Conservation (phyloP, 116 monocot species). For the Papilionanthe hybrid region DNA sequence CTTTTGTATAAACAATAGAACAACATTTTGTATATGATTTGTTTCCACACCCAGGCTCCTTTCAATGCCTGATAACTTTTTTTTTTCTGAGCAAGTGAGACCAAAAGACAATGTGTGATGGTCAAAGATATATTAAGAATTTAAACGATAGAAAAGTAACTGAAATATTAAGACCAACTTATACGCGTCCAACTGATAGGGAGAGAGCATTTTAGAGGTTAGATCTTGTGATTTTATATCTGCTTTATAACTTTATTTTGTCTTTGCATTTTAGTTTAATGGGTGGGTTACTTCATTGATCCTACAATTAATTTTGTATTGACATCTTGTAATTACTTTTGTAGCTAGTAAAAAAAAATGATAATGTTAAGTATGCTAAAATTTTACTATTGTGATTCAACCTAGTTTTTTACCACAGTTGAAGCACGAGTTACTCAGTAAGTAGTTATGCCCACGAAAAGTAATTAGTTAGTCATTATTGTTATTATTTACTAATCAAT, state of each 20-base stretch:
- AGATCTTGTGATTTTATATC: not conserved
- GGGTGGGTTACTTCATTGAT: no score
- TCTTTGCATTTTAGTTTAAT: no score
- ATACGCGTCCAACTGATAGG: slow-evolving; percentile 41
- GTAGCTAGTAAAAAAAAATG: slow-evolving; percentile 52
- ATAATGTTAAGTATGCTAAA: slow-evolving; percentile 28
- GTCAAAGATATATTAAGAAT: slow-evolving; percentile 52
- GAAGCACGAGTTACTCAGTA: slow-evolving; percentile 36
- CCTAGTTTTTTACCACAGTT: slow-evolving; percentile 23
- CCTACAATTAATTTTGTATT: no score
- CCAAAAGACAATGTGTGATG: no score
- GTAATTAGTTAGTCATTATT: slow-evolving; percentile 20
- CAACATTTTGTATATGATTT: slow-evolving; percentile 23
- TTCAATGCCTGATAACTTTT: slow-evolving; percentile 19
- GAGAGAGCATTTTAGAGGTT: slow-evolving; percentile 46
- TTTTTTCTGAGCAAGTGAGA: no score
- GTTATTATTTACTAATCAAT: no score
- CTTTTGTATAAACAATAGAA: no score
- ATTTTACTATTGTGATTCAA: slow-evolving; percentile 52
- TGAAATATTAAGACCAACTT: slow-evolving; percentile 39
- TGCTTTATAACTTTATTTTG: not conserved
- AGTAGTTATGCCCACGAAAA: slow-evolving; percentile 38
- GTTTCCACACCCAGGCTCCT: slow-evolving; percentile 38
- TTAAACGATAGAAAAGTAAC: slow-evolving; percentile 61
- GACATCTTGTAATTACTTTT: not conserved